Percentiles rank a stretch among this genome's conserved stretches.
phyloP scores from a whole-genome alignment of 164 flowering plant species.

The Vitis vinifera region DNA sequence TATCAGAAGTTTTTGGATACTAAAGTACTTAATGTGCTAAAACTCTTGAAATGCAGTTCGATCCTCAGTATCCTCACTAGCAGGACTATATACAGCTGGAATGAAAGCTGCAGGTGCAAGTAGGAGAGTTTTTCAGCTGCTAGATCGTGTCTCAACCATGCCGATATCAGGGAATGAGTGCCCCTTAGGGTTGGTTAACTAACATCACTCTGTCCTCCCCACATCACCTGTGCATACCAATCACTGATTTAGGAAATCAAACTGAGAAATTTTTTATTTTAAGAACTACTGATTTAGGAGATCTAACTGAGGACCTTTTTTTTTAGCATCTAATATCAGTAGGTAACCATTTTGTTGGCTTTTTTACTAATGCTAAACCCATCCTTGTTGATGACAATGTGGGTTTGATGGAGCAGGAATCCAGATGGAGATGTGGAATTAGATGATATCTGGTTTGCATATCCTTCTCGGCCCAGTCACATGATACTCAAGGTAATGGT shows the following conservation, averaged over 20 bases:
- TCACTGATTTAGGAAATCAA: neutral
- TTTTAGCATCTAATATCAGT: too few relatives aligned
- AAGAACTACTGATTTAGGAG: too few relatives aligned
- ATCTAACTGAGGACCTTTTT: too few relatives aligned
- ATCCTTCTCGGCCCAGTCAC: constrained; percentile 90
- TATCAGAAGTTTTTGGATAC: neutral
- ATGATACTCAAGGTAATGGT: constrained; percentile 84
- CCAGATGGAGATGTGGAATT: constrained; percentile 87
- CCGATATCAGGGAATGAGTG: constrained; percentile 74
- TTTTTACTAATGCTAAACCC: too few relatives aligned
- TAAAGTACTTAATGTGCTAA: neutral
- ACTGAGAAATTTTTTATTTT: neutral
- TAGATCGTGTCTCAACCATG: constrained; percentile 89
- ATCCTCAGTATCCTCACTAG: constrained; percentile 74
- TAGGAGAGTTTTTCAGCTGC: constrained; percentile 90
- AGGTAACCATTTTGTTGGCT: too few relatives aligned
- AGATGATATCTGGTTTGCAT: constrained; percentile 96
- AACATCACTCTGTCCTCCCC: constrained; percentile 1
- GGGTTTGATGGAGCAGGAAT: constrained; percentile 40
- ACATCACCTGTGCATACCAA: neutral
- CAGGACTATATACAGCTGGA: constrained; percentile 78
- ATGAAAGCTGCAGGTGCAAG: constrained; percentile 99
- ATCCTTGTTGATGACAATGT: neutral
- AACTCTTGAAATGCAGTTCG: constrained; percentile 62
- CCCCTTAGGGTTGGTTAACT: constrained; percentile 68